Evolutionary conservation across 164 flowering plant genomes (phyloP).

Genomic region (Vitis labrusca): DNA sequence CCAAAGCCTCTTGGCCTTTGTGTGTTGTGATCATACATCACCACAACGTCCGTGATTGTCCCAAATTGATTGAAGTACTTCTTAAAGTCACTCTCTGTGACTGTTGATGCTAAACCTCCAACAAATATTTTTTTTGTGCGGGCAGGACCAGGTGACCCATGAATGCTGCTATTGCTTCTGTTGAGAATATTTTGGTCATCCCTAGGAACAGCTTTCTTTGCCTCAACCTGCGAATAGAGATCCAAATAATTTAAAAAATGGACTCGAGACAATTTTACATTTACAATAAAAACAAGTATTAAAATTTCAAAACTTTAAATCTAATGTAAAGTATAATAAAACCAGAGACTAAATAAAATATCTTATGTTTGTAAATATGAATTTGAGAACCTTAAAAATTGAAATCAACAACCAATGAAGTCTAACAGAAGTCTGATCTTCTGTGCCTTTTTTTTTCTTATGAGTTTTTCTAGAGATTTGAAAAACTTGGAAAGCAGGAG

Average conservation of each 20-base stretch:
- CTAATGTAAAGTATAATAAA: not conserved
- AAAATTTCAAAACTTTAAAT: not conserved
- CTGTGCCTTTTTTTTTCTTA: not conserved
- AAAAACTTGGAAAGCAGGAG: too few relatives aligned
- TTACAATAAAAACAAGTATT: not conserved
- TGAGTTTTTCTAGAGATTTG: too few relatives aligned
- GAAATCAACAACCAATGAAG: not conserved
- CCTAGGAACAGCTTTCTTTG: constrained; percentile 93
- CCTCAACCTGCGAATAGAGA: constrained; percentile 67
- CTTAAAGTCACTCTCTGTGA: constrained; percentile 83
- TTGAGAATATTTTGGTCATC: constrained; percentile 64
- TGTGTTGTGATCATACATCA: constrained; percentile 93
- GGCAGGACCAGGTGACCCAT: constrained; percentile 65
- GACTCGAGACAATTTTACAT: not conserved
- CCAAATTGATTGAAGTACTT: constrained; percentile 90
- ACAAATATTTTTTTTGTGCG: constrained; percentile 91
- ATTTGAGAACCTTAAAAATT: not conserved
- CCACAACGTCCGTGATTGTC: constrained; percentile 80
- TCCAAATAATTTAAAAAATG: not conserved
- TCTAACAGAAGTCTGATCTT: not conserved
- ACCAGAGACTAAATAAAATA: not conserved
- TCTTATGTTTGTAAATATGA: not conserved
- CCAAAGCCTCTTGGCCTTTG: constrained; percentile 95
- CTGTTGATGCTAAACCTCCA: constrained; percentile 86
- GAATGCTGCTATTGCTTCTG: constrained; percentile 51